phyloP scores from a whole-genome alignment of 192 early-diverging fungal genomes.

The Linnemannia elongata region DNA sequence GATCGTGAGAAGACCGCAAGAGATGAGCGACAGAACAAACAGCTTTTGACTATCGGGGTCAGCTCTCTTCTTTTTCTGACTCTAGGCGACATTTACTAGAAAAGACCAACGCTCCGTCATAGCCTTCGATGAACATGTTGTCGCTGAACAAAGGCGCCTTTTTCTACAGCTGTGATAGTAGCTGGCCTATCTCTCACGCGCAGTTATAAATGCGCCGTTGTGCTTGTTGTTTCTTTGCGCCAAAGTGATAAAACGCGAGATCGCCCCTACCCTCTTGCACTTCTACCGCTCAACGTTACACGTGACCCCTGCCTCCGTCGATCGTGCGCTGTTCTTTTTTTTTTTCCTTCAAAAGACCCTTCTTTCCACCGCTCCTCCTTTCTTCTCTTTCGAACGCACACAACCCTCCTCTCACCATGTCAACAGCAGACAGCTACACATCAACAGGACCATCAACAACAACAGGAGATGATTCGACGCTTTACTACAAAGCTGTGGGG shows the following conservation, averaged over 20 bases:
- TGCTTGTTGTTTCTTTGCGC: background rate
- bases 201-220: background rate
- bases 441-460: background rate
- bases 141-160: too few relatives aligned
- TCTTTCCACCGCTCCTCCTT: too few relatives aligned
- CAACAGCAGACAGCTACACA: background rate
- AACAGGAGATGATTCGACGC: constrained; percentile 20
- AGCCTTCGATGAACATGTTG: too few relatives aligned
- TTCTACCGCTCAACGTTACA: background rate
- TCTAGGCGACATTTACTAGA: too few relatives aligned
- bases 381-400: background rate
- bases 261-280: background rate
- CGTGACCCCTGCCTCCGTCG: background rate
- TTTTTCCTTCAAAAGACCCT: background rate
- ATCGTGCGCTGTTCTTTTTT: background rate
- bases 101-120: too few relatives aligned
- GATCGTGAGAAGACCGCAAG: background rate
- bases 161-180: too few relatives aligned
- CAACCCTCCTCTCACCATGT: background rate
- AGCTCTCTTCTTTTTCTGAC: background rate
- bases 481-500: constrained; percentile 53
- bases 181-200: too few relatives aligned
- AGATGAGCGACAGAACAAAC: background rate
- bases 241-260: background rate
- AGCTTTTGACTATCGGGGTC: background rate